Base-by-base conservation (phyloP, 495 filamentous ascomycete species). In the Xylaria scruposa region DNA sequence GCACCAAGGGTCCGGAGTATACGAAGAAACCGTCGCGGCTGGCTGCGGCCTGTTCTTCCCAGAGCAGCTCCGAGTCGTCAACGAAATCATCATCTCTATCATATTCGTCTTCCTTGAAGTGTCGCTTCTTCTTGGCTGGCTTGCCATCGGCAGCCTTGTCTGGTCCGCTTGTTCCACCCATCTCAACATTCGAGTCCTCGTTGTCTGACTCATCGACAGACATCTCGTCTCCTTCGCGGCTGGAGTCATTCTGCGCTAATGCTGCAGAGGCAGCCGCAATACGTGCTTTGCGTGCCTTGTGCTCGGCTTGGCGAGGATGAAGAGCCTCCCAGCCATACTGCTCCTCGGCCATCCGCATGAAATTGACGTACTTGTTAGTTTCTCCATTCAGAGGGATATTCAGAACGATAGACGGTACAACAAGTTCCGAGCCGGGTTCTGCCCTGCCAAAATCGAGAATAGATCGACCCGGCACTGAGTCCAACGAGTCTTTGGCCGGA, bases 11-110 rank as follows among this genome's bases (percentile, higher is more conserved):
- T 53, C 94, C 92, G 74, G 91, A 91, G 79, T 96, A 94, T 26
- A 95, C 93, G 76, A 95, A 95, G 82, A 95, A 96, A 5, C 93
- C 92, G 83, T 98, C 97, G 74, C 94, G 93, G 68, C 93, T 95
- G 26, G 94, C 94, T 21, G 94, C 93, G 26, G 96, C 95, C 79
- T 95, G 93, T 80, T 97, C 93, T 82, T 98, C 94, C 94, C 95
- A 99, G 9, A 95, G 88, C 83, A 97, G 77, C 77, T 99, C 96
- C 17, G 93, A 95, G 80, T 99, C 96, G 78, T 99, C 96, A 68
- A 99, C 95, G 79, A 99, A 99, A 44, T 94, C 95, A 77, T 99
- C 96, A 66, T 96, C 93, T 73, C 94, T 94, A 81, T 98, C 94
- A 76, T 99, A 99, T 72, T 97, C 93, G 75, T 99, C 96, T 72